Base-by-base conservation (phyloP, 768 basidiomycete genomes). In the Rhodosporidiobolus sp. region DNA sequence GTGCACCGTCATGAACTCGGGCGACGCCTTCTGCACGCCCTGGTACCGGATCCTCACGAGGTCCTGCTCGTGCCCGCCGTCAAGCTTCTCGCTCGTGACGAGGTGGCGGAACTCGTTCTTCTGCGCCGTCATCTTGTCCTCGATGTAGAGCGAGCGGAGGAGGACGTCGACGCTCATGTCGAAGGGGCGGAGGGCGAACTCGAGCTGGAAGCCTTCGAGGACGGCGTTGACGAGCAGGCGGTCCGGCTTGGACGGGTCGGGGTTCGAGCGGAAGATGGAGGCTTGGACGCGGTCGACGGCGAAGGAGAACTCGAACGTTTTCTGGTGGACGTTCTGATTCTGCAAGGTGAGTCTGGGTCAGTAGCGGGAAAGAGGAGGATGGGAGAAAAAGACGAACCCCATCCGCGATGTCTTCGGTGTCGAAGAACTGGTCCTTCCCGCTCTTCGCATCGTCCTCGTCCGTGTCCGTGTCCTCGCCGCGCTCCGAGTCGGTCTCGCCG, bases 81-180 rank as follows among this genome's bases (percentile, higher is more conserved):
- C 76, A 60, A 77, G 65, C 64, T 74, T 67, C 61, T 79, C 76
- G 43, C 78, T 78, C 20, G 77, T 75, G 14, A 79, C 67, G 35
- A 79, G 73, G 32, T 78, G 78, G 1, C 72, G 63, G 69, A 77
- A 79, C 38, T 71, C 72, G 48, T 65, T 56, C 24, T 84, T 46
- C 4, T 84, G 82, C 72, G 90, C 88, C 30, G 88, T 83, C 74
- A 94, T 85, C 73, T 87, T 85, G 78, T 79, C 78, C 63, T 78
- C 75, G 87, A 94, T 87, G 19, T 87, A 86, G 62, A 97, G 82
- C 22, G 91, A 88, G 88, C 88, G 86, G 55, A 98, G 86, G 73
- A 87, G 88, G 55, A 98, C 84, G 76, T 90, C 88, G 38, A 96
- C 91, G 57, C 86, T 86, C 88, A 98, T 90, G 80, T 92, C 90